Percentiles rank a stretch among this genome's conserved stretches.
phyloP scores from a whole-genome alignment of 768 basidiomycete genomes.

The Kwoniella shandongensis region DNA sequence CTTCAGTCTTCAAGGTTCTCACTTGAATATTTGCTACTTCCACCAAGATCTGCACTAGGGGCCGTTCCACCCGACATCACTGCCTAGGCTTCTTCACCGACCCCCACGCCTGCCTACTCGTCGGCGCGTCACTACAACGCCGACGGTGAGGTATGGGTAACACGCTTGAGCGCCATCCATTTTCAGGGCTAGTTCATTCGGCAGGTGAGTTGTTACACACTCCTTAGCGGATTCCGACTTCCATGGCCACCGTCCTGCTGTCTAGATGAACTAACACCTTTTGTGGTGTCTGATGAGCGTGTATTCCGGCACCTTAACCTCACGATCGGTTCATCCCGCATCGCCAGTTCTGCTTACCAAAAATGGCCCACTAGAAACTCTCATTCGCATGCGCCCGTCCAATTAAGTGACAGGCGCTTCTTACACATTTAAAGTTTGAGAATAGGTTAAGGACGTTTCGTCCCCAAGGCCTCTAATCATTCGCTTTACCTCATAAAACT shows the following conservation, averaged over 20 bases:
- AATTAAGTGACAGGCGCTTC: constrained; percentile 56
- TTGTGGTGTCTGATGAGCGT: constrained; percentile 82
- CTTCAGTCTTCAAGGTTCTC: constrained; percentile 84
- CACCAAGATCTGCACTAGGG: constrained; percentile 85
- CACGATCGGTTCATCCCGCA: constrained; percentile 69
- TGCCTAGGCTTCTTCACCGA: constrained; percentile 75
- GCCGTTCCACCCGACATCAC: constrained; percentile 71
- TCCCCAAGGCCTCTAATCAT: constrained; percentile 89
- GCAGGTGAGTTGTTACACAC: constrained; percentile 87
- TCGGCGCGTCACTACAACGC: constrained; percentile 65
- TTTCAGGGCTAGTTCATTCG: constrained; percentile 88
- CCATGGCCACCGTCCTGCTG: constrained; percentile 86
- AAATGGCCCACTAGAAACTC: constrained; percentile 73
- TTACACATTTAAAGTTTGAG: constrained; percentile 58
- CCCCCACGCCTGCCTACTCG: constrained; percentile 64
- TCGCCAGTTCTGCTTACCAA: constrained; percentile 30
- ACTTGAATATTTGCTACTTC: constrained; percentile 86
- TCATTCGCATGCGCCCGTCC: constrained; percentile 58
- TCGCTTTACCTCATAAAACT: constrained; percentile 63
- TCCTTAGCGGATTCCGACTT: constrained; percentile 83
- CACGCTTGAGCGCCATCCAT: constrained; percentile 86
- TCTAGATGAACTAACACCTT: constrained; percentile 84
- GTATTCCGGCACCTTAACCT: constrained; percentile 67
- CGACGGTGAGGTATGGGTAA: constrained; percentile 80
- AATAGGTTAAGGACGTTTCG: constrained; percentile 85